These are phyloP conservation scores for Bruguiera gymnorhiza DNA, from an alignment of 345 rosid species.

Conservation along the genomic window DNA sequence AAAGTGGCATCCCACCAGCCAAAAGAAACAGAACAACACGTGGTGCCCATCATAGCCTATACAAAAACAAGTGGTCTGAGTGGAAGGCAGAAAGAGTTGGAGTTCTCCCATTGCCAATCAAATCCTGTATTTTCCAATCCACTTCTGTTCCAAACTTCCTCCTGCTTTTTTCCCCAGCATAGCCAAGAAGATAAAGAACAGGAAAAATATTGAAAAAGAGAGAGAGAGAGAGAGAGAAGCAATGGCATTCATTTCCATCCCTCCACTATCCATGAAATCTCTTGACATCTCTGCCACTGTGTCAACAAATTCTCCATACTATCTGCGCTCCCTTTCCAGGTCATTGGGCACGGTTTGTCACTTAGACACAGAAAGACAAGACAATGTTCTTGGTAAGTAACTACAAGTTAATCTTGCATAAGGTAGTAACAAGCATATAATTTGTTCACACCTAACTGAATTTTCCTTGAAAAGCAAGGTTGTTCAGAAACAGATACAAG, in stretches of 20 bases:
- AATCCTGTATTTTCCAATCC: background rate
- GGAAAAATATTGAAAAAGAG: background rate
- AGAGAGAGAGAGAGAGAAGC: background rate
- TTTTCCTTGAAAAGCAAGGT: constrained; percentile 50
- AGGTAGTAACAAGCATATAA: background rate
- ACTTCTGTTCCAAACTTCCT: background rate
- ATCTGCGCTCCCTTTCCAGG: constrained; percentile 18
- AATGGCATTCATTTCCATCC: constrained; percentile 41
- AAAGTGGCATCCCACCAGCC: background rate
- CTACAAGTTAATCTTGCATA: background rate
- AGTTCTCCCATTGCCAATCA: background rate
- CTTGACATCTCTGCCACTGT: constrained; percentile 14
- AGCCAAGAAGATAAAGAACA: background rate
- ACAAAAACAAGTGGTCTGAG: constrained; percentile 5
- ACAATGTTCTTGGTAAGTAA: constrained; percentile 29
- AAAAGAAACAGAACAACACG: constrained; percentile 7
- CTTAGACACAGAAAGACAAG: constrained; percentile 17
- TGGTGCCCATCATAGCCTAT: constrained; percentile 13
- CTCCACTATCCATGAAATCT: constrained; percentile 30
- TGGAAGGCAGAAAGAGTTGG: background rate
- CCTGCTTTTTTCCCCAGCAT: background rate
- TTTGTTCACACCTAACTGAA: constrained; percentile 18
- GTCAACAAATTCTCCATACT: constrained; percentile 13
- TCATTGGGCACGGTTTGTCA: constrained; percentile 26
- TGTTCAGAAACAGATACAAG: constrained; percentile 22